Conservation (phyloP, 2,329 filamentous ascomycete genomes). For the Ilyonectria mors-panacis region DNA sequence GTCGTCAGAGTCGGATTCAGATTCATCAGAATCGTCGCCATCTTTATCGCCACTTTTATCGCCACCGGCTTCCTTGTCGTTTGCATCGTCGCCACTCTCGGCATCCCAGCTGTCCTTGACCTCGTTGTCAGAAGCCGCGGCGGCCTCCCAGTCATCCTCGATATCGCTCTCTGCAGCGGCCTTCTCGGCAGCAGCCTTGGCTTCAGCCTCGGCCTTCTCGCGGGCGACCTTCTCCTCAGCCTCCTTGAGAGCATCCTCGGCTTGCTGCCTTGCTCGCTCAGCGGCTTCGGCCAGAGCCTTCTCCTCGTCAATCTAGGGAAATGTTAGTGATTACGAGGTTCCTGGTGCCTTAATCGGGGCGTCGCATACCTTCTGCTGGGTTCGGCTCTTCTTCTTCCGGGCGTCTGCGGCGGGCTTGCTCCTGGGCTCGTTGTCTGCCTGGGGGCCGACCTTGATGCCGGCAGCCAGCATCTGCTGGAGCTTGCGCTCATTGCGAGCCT, state of each 20-base stretch:
- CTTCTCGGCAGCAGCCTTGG: conserved; percentile 67
- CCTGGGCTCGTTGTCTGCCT: conserved; percentile 75
- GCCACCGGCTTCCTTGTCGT: conserved; percentile 70
- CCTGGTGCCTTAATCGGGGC: background rate
- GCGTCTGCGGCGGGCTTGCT: conserved; percentile 83
- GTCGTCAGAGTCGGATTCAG: conserved; percentile 78
- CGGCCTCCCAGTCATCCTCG: conserved; percentile 90
- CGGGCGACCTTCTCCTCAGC: conserved; percentile 72
- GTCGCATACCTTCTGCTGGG: conserved; percentile 66
- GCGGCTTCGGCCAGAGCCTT: conserved; percentile 83
- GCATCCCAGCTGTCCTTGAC: conserved; percentile 98
- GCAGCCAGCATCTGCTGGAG: conserved; percentile 88
- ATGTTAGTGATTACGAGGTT: conserved; percentile 29
- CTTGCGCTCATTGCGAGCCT: conserved; percentile 83
- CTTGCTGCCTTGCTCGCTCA: conserved; percentile 78
- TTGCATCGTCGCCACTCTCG: conserved; percentile 76
- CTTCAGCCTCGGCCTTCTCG: conserved; percentile 71
- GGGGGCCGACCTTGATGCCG: conserved; percentile 79
- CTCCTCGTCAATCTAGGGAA: conserved; percentile 78
- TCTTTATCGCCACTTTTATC: conserved; percentile 57
- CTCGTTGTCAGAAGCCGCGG: conserved; percentile 82
- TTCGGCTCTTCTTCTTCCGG: conserved; percentile 82
- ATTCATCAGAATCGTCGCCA: conserved; percentile 65
- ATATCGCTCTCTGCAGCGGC: conserved; percentile 72
- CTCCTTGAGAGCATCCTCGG: conserved; percentile 76